A percentile compares a stretch with the other conserved stretches of the same genome.
phyloP scores from a whole-genome alignment of 495 filamentous ascomycete genomes.

The Astrothelium subdiscretum region DNA sequence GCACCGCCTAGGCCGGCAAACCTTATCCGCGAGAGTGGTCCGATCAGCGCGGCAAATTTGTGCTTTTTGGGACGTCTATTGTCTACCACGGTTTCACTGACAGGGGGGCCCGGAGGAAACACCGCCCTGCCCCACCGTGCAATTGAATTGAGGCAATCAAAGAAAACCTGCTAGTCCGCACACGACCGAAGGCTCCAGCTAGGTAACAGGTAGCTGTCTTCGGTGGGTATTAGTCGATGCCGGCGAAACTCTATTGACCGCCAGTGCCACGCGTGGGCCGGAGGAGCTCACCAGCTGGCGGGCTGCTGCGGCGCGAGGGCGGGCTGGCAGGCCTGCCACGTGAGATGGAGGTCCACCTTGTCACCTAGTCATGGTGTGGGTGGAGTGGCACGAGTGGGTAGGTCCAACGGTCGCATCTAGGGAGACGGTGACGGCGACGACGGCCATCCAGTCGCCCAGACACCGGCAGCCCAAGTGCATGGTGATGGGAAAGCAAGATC shows the following conservation, averaged over 20 bases:
- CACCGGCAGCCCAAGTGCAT: background rate
- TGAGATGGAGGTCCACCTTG: background rate
- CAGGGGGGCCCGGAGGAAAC: background rate
- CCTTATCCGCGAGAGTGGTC: background rate
- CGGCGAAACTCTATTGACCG: background rate
- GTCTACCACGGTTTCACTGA: background rate
- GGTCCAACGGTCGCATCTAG: too few relatives aligned
- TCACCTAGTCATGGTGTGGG: background rate
- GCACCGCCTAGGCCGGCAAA: background rate
- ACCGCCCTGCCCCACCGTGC: background rate
- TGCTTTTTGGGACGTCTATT: background rate
- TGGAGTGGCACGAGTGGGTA: too few relatives aligned
- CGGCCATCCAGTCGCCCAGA: background rate
- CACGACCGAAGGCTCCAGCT: too few relatives aligned
- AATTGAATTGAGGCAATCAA: too few relatives aligned
- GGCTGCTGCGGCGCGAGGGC: too few relatives aligned
- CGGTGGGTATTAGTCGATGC: background rate
- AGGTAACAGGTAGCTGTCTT: background rate
- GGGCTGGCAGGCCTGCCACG: background rate
- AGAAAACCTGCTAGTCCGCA: background rate
- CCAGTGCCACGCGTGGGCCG: too few relatives aligned
- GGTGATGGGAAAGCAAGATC: conserved; percentile 1
- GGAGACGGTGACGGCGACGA: background rate
- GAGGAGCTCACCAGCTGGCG: too few relatives aligned
- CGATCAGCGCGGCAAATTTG: background rate